These are phyloP conservation scores for Penicillium bovifimosum DNA, from an alignment of 495 filamentous ascomycete species.

Conservation along the genomic window DNA sequence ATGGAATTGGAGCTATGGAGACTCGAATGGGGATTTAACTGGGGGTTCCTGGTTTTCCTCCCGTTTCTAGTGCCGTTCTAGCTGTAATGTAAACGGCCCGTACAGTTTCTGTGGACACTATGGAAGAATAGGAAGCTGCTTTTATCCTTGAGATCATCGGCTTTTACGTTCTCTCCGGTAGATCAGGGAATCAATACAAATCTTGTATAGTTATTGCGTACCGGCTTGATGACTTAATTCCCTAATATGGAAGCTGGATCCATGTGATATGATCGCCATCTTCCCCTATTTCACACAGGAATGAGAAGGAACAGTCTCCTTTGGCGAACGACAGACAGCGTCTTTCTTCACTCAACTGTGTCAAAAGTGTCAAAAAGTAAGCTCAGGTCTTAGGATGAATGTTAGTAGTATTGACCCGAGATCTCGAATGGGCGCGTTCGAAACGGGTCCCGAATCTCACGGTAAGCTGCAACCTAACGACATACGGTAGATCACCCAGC, in stretches of 20 bases:
- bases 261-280: too few species aligned
- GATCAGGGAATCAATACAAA: not conserved
- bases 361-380: not conserved
- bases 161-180: not conserved
- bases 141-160: not conserved
- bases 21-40: not conserved
- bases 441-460: conserved; percentile 5
- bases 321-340: not conserved
- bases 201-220: not conserved
- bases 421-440: not conserved
- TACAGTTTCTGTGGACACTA: conserved; percentile 14
- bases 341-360: not conserved
- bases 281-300: too few species aligned
- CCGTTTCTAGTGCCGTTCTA: conserved; percentile 31
- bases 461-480: not conserved
- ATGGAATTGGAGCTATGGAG: not conserved
- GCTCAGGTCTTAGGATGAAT: not conserved
- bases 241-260: too few species aligned
- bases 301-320: too few species aligned
- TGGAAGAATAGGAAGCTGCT: conserved; percentile 20
- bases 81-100: conserved; percentile 24
- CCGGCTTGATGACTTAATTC: not conserved
- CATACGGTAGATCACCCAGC: not conserved
- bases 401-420: not conserved
- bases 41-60: conserved; percentile 7